Conservation (phyloP, 192 early-diverging fungal genomes). For the Backusella macrospora region DNA sequence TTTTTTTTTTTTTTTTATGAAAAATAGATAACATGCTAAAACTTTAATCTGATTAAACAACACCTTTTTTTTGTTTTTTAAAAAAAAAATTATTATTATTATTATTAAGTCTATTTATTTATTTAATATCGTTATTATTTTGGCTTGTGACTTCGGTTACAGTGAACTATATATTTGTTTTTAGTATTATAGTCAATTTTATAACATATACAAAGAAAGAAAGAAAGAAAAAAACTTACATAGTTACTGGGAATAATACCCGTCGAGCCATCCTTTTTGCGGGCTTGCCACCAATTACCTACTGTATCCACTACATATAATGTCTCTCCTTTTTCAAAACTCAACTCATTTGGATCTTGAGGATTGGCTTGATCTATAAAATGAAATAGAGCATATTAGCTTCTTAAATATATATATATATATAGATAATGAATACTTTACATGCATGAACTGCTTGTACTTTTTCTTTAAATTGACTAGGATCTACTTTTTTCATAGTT, state of each 20-base stretch:
- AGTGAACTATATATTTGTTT: background rate
- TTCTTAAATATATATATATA: too few species aligned
- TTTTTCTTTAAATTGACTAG: constrained; percentile 59
- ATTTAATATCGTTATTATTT: background rate
- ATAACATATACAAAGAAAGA: background rate
- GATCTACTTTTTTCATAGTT: constrained; percentile 27
- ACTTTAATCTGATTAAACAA: too few species aligned
- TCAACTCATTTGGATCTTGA: constrained; percentile 89
- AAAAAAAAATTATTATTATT: background rate
- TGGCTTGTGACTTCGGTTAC: background rate
- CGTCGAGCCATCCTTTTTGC: constrained; percentile 73
- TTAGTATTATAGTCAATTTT: background rate
- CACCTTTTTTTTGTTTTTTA: too few species aligned
- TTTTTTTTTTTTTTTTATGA: too few species aligned
- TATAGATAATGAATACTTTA: constrained; percentile 31
- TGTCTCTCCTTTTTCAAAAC: constrained; percentile 83
- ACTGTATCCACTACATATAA: constrained; percentile 86
- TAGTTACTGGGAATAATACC: constrained; percentile 96
- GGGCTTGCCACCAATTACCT: constrained; percentile 99
- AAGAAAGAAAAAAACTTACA: constrained; percentile 21
- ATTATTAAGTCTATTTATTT: background rate
- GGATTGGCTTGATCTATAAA: constrained; percentile 78
- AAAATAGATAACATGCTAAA: too few species aligned
- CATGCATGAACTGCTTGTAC: constrained; percentile 74
- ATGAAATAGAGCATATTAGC: too few species aligned